Conservation (phyloP, 768 basidiomycete genomes). For the Scleroderma bovista region DNA sequence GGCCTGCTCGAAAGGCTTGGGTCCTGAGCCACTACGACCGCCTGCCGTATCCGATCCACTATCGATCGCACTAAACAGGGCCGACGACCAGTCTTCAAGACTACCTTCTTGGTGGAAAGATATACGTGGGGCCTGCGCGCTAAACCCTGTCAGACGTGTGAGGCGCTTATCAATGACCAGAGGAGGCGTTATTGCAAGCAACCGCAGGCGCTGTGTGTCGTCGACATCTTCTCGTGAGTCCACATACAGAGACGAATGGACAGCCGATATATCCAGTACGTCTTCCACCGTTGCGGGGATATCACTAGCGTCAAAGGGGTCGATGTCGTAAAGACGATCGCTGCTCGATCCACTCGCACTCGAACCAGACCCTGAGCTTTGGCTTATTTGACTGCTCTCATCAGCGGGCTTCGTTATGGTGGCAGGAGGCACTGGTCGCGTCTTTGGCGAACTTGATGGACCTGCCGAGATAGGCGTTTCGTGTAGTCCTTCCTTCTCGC, state of each 20-base stretch:
- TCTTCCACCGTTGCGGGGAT: slow-evolving; percentile 22
- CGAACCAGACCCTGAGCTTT: background rate
- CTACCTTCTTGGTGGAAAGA: slow-evolving; percentile 48
- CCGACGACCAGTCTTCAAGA: slow-evolving; percentile 49
- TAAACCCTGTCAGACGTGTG: slow-evolving; percentile 7
- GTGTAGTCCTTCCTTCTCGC: slow-evolving; percentile 14
- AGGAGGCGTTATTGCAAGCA: slow-evolving; percentile 23
- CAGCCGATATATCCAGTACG: slow-evolving; percentile 21
- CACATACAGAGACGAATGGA: slow-evolving; percentile 13
- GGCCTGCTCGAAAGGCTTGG: background rate
- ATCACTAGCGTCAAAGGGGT: background rate
- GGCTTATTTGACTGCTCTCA: slow-evolving; percentile 6
- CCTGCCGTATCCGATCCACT: slow-evolving; percentile 1
- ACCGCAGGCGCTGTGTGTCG: slow-evolving; percentile 5
- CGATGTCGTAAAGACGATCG: background rate
- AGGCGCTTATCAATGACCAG: slow-evolving; percentile 26
- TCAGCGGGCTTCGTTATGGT: slow-evolving; percentile 2
- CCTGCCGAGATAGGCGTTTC: background rate
- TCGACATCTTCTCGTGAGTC: slow-evolving; percentile 2
- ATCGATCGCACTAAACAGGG: slow-evolving; percentile 50
- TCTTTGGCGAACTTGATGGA: slow-evolving; percentile 5
- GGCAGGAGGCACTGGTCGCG: slow-evolving; percentile 14
- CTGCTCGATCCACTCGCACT: background rate
- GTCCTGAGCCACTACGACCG: slow-evolving; percentile 10
- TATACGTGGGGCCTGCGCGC: slow-evolving; percentile 42